Conservation (phyloP, 2,329 filamentous ascomycete genomes). For the Aspergillus texensis region DNA sequence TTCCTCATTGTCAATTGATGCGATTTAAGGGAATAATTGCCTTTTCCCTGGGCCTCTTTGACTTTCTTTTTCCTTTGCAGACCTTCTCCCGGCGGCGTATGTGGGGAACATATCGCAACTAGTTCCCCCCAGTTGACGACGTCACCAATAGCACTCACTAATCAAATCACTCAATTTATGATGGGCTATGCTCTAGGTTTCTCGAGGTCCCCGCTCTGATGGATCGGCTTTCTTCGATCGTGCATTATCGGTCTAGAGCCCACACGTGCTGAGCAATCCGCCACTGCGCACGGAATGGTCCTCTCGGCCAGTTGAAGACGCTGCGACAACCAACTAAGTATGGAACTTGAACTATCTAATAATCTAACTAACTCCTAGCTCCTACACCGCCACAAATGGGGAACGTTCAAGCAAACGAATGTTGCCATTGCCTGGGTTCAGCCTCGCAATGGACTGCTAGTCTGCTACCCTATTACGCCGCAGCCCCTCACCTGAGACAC, state of each 20-base stretch:
- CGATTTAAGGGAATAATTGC: neutral
- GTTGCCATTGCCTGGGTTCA: neutral
- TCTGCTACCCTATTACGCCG: conserved; percentile 1
- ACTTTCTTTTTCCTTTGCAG: neutral
- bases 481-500: conserved; percentile 24
- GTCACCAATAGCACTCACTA: neutral
- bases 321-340: neutral
- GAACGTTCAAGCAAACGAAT: conserved; percentile 6
- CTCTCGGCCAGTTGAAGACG: neutral
- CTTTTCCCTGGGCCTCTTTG: neutral
- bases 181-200: neutral
- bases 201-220: neutral
- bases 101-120: neutral
- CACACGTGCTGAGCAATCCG: conserved; percentile 1
- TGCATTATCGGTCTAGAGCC: conserved; percentile 8
- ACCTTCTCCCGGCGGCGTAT: neutral
- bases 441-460: neutral
- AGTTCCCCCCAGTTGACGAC: conserved; percentile 1
- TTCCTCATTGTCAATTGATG: neutral
- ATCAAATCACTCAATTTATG: neutral
- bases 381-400: conserved; percentile 11
- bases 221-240: conserved; percentile 11
- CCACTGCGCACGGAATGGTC: neutral
- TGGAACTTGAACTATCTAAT: neutral
- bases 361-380: neutral